phyloP scores from a whole-genome alignment of 305 asterid species.

The Caryopteris hybrid region DNA sequence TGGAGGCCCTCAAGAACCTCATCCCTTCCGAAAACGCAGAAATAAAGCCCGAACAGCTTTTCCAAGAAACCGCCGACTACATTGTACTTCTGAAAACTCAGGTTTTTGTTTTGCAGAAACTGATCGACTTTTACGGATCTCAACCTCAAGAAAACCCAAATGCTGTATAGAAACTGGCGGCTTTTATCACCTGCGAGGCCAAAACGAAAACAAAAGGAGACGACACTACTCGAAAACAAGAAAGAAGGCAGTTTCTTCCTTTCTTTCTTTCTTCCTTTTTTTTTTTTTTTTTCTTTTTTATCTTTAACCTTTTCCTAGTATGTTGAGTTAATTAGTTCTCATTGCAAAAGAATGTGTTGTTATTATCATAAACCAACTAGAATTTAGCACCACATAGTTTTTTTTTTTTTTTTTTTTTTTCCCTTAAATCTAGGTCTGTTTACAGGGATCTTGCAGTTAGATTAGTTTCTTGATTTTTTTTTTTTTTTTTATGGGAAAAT shows the following conservation, averaged over 20 bases:
- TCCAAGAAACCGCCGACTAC: conserved; percentile 66
- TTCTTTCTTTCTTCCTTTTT: too few relatives aligned
- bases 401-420: background rate
- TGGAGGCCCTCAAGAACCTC: conserved; percentile 64
- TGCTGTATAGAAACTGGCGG: background rate
- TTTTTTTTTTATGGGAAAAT: background rate
- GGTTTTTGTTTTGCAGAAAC: conserved; percentile 57
- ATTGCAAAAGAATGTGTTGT: background rate
- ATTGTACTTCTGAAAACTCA: conserved; percentile 54
- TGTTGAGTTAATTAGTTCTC: conserved; percentile 9
- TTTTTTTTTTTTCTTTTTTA: background rate
- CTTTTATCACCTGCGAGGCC: background rate
- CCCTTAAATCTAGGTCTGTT: background rate
- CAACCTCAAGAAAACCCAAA: conserved; percentile 17
- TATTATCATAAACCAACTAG: conserved; percentile 7
- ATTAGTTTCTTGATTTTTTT: background rate
- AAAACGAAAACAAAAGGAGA: background rate
- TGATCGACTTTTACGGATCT: conserved; percentile 31
- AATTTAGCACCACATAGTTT: too few relatives aligned
- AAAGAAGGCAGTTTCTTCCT: background rate
- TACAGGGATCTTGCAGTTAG: background rate
- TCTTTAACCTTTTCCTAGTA: background rate
- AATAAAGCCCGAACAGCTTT: conserved; percentile 51
- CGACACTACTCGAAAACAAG: background rate
- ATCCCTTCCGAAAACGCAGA: conserved; percentile 49